Evolutionary conservation across 371 early-diverging fungal species (phyloP), one percentile per base, ranked within the genome.

Genomic region (Encephalitozoon intestinalis): DNA sequence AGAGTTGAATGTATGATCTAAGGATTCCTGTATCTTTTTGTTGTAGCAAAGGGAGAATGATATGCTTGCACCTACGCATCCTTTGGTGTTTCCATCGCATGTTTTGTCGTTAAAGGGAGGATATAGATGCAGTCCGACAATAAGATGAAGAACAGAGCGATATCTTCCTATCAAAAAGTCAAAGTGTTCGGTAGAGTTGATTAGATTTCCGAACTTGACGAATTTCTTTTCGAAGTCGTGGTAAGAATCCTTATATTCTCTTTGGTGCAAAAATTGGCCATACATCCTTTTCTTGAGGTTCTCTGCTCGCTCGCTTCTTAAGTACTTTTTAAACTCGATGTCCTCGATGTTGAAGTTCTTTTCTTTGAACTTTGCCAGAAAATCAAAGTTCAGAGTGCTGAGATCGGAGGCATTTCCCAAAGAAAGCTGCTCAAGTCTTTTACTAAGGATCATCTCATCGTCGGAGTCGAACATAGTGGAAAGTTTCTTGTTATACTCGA

Each of bases 201-300:
- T 52, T 21, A 81, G 31, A 26, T 64, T 37, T 43, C 30, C 49
- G 63, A 81, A 75, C 68, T 70, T 81, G n/a, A 54, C 54, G 39
- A 31, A 66, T 44, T 65, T 64, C 12, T 37, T 44, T 23, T 37
- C 26, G 8, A 77, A 39, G 4, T 50, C 58, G 18, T 50, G 4
- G 51, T 77, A 77, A n/a, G 46, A 34, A 21, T 72, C 65, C 31
- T 68, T 63, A 5, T 63, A 18, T 2, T 18, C 69, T 25, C 34
- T 40, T 39, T 30, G 40, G 8, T 21, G 43, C 18, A 58, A 28
- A 41, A 21, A 21, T 37, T 58, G 34, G 30, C n/a, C 34, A 58
- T 70, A 75, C 34, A 70, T 71, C 2, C 80, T 21, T 31, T 54
- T 68, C 26, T 51, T 65, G 18, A 79, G 40, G 58, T 79, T 76